Conservation (phyloP, 805 yeast genomes). For the Starmerella apis region DNA sequence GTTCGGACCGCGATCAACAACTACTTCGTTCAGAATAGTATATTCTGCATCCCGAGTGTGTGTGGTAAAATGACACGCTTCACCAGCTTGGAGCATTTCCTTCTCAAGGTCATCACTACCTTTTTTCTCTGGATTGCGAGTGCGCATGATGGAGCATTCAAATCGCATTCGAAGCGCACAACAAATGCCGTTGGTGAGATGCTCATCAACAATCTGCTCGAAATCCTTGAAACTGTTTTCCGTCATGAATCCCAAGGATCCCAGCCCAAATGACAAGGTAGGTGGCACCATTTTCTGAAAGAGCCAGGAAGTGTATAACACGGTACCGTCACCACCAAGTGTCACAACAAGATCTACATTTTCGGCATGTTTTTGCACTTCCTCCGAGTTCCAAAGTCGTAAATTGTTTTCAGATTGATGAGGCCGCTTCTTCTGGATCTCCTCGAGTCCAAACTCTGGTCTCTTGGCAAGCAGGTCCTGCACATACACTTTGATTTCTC, state of each 20-base stretch:
- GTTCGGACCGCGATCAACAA: slow-evolving; percentile 87
- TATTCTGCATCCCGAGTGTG: slow-evolving; percentile 30
- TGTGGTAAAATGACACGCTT: slow-evolving; percentile 11
- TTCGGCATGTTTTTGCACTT: slow-evolving; percentile 35
- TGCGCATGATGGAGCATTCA: slow-evolving; percentile 54
- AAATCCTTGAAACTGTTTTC: slow-evolving; percentile 72
- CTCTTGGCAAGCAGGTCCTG: slow-evolving; percentile 57
- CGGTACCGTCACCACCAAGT: slow-evolving; percentile 96
- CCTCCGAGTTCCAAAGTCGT: slow-evolving; percentile 58
- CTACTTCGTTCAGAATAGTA: slow-evolving; percentile 80
- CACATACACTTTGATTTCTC: slow-evolving; percentile 48
- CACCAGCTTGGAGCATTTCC: slow-evolving; percentile 38
- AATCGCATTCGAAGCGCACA: slow-evolving; percentile 79
- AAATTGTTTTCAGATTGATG: slow-evolving; percentile 37
- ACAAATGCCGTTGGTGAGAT: slow-evolving; percentile 60
- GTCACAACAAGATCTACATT: slow-evolving; percentile 70
- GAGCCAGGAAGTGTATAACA: slow-evolving; percentile 72
- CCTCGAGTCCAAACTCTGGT: slow-evolving; percentile 51
- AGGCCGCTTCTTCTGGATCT: slow-evolving; percentile 42
- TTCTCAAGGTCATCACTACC: slow-evolving; percentile 31
- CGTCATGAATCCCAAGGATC: slow-evolving; percentile 86
- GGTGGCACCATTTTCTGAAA: slow-evolving; percentile 88
- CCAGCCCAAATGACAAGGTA: slow-evolving; percentile 75
- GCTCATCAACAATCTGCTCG: slow-evolving; percentile 45
- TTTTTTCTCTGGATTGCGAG: slow-evolving; percentile 27